These are phyloP conservation scores for Pilobolus umbonatus DNA, from an alignment of 192 early-diverging fungal species.

Conservation along the genomic window DNA sequence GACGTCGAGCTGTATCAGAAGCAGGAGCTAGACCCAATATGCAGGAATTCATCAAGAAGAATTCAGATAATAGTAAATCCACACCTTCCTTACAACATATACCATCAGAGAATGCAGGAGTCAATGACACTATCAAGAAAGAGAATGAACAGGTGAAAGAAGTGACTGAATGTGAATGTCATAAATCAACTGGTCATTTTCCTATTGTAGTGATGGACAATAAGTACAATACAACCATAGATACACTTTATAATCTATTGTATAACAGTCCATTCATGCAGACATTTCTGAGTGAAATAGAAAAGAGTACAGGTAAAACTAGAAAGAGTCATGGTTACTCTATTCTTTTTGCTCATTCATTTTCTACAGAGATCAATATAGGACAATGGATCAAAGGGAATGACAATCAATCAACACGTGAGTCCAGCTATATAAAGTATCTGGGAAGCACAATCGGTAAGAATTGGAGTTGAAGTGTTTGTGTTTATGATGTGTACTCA, in stretches of 20 bases:
- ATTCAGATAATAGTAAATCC: neutral
- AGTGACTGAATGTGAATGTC: conserved; percentile 45
- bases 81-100: neutral
- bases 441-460: conserved; percentile 38
- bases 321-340: neutral
- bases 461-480: neutral
- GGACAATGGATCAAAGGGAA: conserved; percentile 31
- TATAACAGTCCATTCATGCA: conserved; percentile 45
- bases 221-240: conserved; percentile 40
- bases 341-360: conserved; percentile 2
- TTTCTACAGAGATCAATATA: conserved; percentile 31
- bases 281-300: conserved; percentile 39
- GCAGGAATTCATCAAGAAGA: neutral
- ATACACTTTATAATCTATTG: conserved; percentile 50
- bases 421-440: conserved; percentile 35
- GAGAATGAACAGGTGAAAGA: conserved; percentile 10
- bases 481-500: conserved; percentile 13
- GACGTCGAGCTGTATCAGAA: conserved; percentile 28
- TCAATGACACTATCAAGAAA: neutral
- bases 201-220: conserved; percentile 39
- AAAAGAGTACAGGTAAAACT: conserved; percentile 42
- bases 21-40: conserved; percentile 26
- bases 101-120: neutral
- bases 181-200: conserved; percentile 39
- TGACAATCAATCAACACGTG: conserved; percentile 14